Conservation (phyloP, 139 green algal genomes). For the Chlorella sp. region DNA sequence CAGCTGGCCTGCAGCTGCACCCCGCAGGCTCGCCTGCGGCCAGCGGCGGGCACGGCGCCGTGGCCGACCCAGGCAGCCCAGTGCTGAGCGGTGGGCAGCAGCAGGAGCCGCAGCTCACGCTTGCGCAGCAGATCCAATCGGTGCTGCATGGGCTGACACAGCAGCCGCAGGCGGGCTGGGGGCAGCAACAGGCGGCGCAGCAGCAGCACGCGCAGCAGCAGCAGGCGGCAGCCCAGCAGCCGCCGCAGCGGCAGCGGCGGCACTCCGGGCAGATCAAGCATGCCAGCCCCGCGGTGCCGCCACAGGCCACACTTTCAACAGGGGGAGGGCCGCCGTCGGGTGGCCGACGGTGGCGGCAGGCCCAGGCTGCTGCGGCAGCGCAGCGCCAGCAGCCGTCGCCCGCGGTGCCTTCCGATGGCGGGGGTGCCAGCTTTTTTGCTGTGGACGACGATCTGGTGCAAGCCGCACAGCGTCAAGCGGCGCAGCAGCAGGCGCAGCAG, state of each 20-base stretch:
- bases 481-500: neutral
- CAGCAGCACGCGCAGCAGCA: neutral
- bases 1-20: neutral
- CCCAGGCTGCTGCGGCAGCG: neutral
- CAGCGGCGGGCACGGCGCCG: neutral
- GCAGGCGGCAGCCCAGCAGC: neutral
- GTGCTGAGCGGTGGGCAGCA: neutral
- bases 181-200: neutral
- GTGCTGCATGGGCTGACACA: constrained; percentile 3
- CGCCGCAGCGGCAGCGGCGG: neutral
- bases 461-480: too few species aligned
- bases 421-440: neutral
- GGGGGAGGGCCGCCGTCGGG: neutral
- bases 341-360: constrained; percentile 7
- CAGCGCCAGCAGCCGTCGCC: constrained; percentile 23
- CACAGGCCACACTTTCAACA: neutral
- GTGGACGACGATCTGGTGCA: constrained; percentile 24
- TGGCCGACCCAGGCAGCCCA: neutral
- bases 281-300: constrained; percentile 25
- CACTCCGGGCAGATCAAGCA: neutral
- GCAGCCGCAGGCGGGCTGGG: neutral
- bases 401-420: neutral
- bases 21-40: neutral
- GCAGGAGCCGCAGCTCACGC: neutral
- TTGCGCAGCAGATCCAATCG: constrained; percentile 17